Conservation (phyloP, 768 basidiomycete species). For the Floccularia luteovirens region DNA sequence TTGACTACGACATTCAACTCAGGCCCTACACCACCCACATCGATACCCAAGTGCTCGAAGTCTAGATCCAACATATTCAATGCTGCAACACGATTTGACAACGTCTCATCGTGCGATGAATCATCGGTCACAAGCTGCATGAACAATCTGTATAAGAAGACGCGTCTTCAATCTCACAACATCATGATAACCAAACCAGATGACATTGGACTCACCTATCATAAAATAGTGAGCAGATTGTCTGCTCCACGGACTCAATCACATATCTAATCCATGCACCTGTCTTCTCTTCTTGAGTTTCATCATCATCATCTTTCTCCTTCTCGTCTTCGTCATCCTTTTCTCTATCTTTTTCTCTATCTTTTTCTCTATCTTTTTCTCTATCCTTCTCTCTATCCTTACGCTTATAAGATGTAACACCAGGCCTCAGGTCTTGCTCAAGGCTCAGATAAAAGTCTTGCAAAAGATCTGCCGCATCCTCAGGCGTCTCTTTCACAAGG, state of each 20-base stretch:
- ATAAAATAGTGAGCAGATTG: constrained; percentile 71
- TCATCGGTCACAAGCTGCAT: constrained; percentile 63
- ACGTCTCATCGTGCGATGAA: constrained; percentile 79
- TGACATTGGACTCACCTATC: constrained; percentile 50
- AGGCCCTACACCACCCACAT: constrained; percentile 46
- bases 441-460: constrained; percentile 66
- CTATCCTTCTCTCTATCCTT: constrained; percentile 12
- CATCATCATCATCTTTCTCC: constrained; percentile 19
- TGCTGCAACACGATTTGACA: constrained; percentile 85
- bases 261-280: constrained; percentile 47
- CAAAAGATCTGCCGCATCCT: constrained; percentile 44
- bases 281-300: constrained; percentile 22
- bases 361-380: constrained; percentile 10
- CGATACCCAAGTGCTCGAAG: constrained; percentile 84
- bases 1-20: constrained; percentile 60
- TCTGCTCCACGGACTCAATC: constrained; percentile 68
- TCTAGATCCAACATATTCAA: constrained; percentile 87
- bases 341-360: constrained; percentile 19
- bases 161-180: not conserved
- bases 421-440: constrained; percentile 53
- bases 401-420: constrained; percentile 25
- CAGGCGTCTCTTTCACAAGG: constrained; percentile 34
- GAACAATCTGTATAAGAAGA: constrained; percentile 50
- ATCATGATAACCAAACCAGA: constrained; percentile 1
- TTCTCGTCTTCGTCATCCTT: constrained; percentile 15